Evolutionary conservation across 495 filamentous ascomycete genomes (phyloP).

Genomic region (Hypomontagnella submonticulosa): DNA sequence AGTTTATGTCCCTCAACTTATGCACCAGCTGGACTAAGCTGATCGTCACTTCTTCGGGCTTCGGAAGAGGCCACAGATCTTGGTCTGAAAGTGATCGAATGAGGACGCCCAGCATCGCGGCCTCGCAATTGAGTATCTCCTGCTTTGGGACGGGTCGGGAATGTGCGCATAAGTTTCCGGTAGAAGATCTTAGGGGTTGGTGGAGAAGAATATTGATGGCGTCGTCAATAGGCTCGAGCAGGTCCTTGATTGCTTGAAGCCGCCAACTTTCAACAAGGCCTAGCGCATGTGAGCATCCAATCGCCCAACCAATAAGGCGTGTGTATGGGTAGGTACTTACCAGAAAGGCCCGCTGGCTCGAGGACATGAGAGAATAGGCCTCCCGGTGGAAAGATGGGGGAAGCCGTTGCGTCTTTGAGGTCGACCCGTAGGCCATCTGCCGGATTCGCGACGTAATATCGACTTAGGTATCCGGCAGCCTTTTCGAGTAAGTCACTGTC

Average conservation of each 20-base stretch:
- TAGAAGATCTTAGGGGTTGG: too few relatives aligned
- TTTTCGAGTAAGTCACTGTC: not conserved
- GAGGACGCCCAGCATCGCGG: slow-evolving; percentile 12
- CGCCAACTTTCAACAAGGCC: not conserved
- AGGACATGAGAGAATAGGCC: not conserved
- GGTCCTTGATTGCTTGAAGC: not conserved
- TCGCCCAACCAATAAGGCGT: too few relatives aligned
- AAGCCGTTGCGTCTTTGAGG: too few relatives aligned
- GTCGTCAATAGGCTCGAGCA: not conserved
- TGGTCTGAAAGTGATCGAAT: not conserved
- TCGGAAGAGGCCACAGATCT: slow-evolving; percentile 13
- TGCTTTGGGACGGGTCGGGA: too few relatives aligned
- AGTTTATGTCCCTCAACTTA: not conserved
- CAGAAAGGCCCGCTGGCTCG: slow-evolving; percentile 6
- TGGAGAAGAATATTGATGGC: not conserved
- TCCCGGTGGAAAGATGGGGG: too few relatives aligned
- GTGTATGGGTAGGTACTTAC: not conserved
- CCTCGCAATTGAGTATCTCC: not conserved
- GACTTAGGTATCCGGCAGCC: not conserved
- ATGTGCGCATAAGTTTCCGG: too few relatives aligned
- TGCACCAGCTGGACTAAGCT: not conserved
- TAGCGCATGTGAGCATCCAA: not conserved
- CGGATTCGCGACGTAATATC: not conserved
- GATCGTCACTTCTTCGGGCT: not conserved
- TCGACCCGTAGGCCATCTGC: not conserved